A percentile compares a stretch with the other conserved stretches of the same genome.
Evolutionary conservation across 2,329 filamentous ascomycete species (phyloP).

Genomic region (Lecanosticta acicola): DNA sequence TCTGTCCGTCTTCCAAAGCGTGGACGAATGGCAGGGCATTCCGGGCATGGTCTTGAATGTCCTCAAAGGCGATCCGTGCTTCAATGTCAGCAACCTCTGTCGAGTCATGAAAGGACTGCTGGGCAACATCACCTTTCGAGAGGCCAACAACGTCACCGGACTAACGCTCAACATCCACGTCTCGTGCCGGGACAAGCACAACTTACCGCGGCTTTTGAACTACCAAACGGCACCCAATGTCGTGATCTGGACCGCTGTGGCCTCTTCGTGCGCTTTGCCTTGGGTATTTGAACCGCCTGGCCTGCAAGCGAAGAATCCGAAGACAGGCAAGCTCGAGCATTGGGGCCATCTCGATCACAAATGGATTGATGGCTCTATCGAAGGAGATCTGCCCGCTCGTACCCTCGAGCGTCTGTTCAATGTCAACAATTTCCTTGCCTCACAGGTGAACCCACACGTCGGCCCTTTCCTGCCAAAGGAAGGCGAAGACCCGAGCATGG

Average conservation of each 20-base stretch:
- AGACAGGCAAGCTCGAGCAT: conserved; percentile 64
- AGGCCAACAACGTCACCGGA: conserved; percentile 90
- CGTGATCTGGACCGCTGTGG: conserved; percentile 92
- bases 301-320: conserved; percentile 76
- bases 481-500: conserved; percentile 46
- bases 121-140: conserved; percentile 88
- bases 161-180: conserved; percentile 92
- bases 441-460: conserved; percentile 92
- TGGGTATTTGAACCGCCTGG: conserved; percentile 75
- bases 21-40: conserved; percentile 17
- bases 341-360: conserved; percentile 83
- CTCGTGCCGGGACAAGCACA: conserved; percentile 79
- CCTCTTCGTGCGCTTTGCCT: conserved; percentile 91
- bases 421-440: conserved; percentile 96
- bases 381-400: conserved; percentile 89
- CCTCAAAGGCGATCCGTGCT: conserved; percentile 17
- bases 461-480: conserved; percentile 77
- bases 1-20: conserved; percentile 19
- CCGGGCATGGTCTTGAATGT: conserved; percentile 17
- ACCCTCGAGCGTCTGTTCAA: conserved; percentile 92
- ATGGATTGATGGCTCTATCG: conserved; percentile 92
- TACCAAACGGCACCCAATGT: conserved; percentile 92
- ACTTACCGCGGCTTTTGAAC: conserved; percentile 80
- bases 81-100: conserved; percentile 71
- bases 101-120: conserved; percentile 75